Conservation (phyloP, 441 rosid species). For the Breynia disticha region DNA sequence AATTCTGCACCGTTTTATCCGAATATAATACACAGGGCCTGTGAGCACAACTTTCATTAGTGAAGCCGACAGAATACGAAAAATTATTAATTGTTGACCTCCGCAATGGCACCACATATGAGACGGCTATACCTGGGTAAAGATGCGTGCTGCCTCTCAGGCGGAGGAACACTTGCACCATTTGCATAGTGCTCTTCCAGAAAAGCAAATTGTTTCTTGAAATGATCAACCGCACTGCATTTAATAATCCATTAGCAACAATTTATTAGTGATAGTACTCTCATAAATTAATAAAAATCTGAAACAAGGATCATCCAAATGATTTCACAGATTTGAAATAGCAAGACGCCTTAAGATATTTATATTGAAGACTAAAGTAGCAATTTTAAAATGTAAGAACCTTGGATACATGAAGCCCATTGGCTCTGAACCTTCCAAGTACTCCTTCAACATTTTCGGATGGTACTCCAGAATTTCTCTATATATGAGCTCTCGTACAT, state of each 20-base stretch:
- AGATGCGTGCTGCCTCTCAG: conserved; percentile 88
- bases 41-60: conserved; percentile 22
- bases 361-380: not conserved
- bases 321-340: too few relatives aligned
- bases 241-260: conserved; percentile 3
- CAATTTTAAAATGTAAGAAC: conserved; percentile 22
- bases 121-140: conserved; percentile 61
- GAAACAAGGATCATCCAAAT: not conserved
- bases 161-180: conserved; percentile 69
- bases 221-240: conserved; percentile 93
- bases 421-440: conserved; percentile 83
- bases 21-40: conserved; percentile 85
- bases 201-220: conserved; percentile 92
- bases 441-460: conserved; percentile 87
- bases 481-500: conserved; percentile 85
- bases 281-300: not conserved
- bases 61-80: not conserved
- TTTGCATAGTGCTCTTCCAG: conserved; percentile 91
- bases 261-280: not conserved
- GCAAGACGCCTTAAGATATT: too few relatives aligned
- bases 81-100: conserved; percentile 8
- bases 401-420: conserved; percentile 93
- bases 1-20: conserved; percentile 45
- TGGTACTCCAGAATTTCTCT: conserved; percentile 90
- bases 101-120: not conserved